Base-by-base conservation (phyloP, 1,139 yeast species). In the Candida tropicalis region DNA sequence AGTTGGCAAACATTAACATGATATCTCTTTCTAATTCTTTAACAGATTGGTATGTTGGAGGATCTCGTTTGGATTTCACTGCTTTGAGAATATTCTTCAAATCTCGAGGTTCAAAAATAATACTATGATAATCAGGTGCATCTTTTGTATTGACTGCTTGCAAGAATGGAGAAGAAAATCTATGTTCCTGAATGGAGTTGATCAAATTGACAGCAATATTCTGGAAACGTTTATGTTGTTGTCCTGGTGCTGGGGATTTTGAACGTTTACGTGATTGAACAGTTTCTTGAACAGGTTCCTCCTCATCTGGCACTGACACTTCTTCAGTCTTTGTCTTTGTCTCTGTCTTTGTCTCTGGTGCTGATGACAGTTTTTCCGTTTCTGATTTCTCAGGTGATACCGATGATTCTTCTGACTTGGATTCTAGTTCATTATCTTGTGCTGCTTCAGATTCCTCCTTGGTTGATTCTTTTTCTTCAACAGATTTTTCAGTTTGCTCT, bases 1-100 rank as follows among this genome's bases (percentile, higher is more conserved):
- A 87, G 60, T 87, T 87, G 41, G 93, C 87, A 66, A 84, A 85
- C 95, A 87, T 86, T 43, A 83, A 67, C 70, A 83, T 77, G 32
- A 87, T 68, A 49, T 84, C 88, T 44, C 86, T 69, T 54, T 87
- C 90, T 22, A 87, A 65, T 45, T 83, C 82, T 40, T 75, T 71
- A 34, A 87, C 76, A 51, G 74, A 72, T 1, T 81, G 82, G 44
- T 81, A 82, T 15, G 53, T 59, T 1, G 73, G 70, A 2, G 65
- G 62, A n/a, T 62, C 66, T 1, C 49, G 48, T 46, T 71, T 73
- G 59, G 58, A 66, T 52, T 82, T 83, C 25, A 86, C 74, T 48
- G 73, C 72, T 39, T 75, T 73, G 47, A 77, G 69, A 38, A 87
- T 79, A 4, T 80, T 77, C 54, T 85, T 83, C 52, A 87, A 63